Evolutionary conservation across 2,329 filamentous ascomycete genomes (phyloP), one percentile per base, ranked within the genome.

Genomic region (Drechslerella coelobrocha): DNA sequence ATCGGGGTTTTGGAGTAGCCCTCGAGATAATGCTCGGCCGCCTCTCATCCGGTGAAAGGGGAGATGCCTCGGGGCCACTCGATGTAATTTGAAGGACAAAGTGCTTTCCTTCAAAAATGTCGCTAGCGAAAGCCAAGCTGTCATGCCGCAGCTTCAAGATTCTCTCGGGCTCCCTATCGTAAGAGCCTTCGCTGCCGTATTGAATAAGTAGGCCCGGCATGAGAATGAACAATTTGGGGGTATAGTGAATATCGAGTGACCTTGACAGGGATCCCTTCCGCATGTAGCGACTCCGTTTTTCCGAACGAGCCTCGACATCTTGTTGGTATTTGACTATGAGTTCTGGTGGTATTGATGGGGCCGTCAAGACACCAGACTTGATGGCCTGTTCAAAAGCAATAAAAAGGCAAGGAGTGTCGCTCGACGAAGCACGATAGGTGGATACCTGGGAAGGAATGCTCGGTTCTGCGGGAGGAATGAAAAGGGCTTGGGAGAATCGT

Each of bases 101-200:
- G n/a, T 60, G 68, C 24, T 61, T 72, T 26, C 68, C 68, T 19
- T 72, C 68, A 43, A 72, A 66, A n/a, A 72, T 56, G 17, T 72
- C 68, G 14, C 59, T 60, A 27, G 61, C 68, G 31, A 66, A 72
- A 17, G 52, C 34, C 47, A 72, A 37, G 17, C 68, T 72, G 29
- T 65, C 61, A 23, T 60, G 37, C 14, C 56, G 61, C 29, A 72
- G 55, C 26, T 48, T 72, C 45, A 72, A 54, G 17, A 72, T 27
- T 27, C 68, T 54, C 45, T 72, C 68, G 14, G 68, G 68, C 27
- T 65, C 68, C 31, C 68, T 61, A 41, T 72, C 68, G 27, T 72
- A 72, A 9, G 68, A 63, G 8, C 68, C 68, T 14, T 72, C 68
- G 31, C 68, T 57, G 2, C 50, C 43, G 23, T 72, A 72, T 31